Evolutionary conservation across 2,329 filamentous ascomycete species (phyloP), one percentile per base, ranked within the genome.

Genomic region (Ceratocystis cubensis): DNA sequence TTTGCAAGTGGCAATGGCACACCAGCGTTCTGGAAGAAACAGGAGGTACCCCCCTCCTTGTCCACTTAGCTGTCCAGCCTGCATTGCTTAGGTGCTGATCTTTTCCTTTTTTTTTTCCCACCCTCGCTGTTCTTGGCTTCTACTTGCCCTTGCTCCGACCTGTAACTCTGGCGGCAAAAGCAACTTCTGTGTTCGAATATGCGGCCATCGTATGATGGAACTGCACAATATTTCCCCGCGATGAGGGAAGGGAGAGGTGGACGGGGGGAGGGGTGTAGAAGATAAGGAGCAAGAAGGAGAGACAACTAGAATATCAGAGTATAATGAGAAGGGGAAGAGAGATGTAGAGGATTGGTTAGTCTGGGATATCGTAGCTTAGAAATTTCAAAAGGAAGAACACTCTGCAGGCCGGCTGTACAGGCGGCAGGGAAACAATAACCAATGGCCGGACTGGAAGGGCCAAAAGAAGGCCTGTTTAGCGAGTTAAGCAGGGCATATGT

Each of bases 191-290:
- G 22, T 57, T n/a, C 30, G 53, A 33, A 57, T 57, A 57, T 57
- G 53, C 53, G 53, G 22, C 53, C 53, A 30, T 57, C 53, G 53
- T 57, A 57, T 57, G 53, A 57, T 57, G 22, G 53, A 57, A 57
- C 53, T 57, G 22, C 53, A 57, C 22, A 57, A 57, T 30, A 57
- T 57, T 30, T 57, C 53, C 20, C 22, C 53, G 53, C 15, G 53
- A 57, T 57, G 28, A 28, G 28, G 22, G 22, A 57, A 22, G 53
- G 53, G 22, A 50, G n/a, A n/a, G 22, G 48, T 7, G n/a, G 7
- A 25, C 6, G 15, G 53, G 22, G 13, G 53, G 22, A 30, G 53
- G 53, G 30, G 22, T 22, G 13, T 28, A 22, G 17, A 50, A 50
- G 17, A 50, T 10, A 20, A 50, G 8, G 48, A 50, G 48, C n/a